A percentile compares a stretch with the other conserved stretches of the same genome.
Evolutionary conservation across 345 rosid genomes (phyloP).

Genomic region (Raphanus raphanistrum): DNA sequence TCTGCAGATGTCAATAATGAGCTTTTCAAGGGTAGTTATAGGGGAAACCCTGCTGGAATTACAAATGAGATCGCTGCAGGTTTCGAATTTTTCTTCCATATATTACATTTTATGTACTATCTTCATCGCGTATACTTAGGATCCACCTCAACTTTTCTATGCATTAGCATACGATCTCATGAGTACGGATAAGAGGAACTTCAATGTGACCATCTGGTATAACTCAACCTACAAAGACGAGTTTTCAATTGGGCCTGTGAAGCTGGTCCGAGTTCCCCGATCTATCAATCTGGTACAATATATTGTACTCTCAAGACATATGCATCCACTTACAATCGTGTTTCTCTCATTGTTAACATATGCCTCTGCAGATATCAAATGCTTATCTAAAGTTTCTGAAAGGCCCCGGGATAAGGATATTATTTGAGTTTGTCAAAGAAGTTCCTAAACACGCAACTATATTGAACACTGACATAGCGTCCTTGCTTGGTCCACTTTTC

Average conservation of each 20-base stretch:
- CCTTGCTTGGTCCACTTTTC: constrained; percentile 71
- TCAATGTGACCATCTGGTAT: constrained; percentile 32
- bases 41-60: constrained; percentile 55
- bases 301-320: neutral
- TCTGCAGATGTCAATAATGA: constrained; percentile 67
- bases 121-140: constrained; percentile 2
- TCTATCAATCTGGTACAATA: constrained; percentile 32
- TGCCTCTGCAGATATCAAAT: constrained; percentile 31
- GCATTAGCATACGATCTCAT: constrained; percentile 51
- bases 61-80: constrained; percentile 79
- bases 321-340: constrained; percentile 10
- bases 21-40: constrained; percentile 59
- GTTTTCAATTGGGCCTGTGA: neutral
- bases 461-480: neutral
- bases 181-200: constrained; percentile 24
- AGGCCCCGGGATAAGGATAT: constrained; percentile 35
- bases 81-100: constrained; percentile 33
- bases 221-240: constrained; percentile 27
- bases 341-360: constrained; percentile 39
- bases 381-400: constrained; percentile 43
- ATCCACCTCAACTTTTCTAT: constrained; percentile 7
- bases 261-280: constrained; percentile 34
- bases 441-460: constrained; percentile 28
- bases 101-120: neutral
- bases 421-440: constrained; percentile 39